Evolutionary conservation across 208 protist genomes (phyloP).

Genomic region (Lotmaria passim): DNA sequence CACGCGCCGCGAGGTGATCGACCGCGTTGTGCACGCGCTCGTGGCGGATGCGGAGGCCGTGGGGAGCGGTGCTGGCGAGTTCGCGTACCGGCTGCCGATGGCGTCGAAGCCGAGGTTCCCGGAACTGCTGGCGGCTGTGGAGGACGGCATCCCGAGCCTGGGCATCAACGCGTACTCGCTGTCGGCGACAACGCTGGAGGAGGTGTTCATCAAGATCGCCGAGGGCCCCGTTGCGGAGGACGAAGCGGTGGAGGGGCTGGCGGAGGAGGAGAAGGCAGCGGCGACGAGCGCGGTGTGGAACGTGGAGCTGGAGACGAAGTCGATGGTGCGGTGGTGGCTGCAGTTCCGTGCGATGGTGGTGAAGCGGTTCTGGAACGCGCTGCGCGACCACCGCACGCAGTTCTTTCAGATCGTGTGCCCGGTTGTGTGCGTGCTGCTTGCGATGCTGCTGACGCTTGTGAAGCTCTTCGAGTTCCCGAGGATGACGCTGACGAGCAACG

Average conservation of each 20-base stretch:
- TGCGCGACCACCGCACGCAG: too few relatives aligned
- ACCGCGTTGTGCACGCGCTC: too few relatives aligned
- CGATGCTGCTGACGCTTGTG: too few relatives aligned
- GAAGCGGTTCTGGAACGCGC: too few relatives aligned
- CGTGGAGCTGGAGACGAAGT: too few relatives aligned
- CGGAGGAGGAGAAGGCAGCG: constrained; percentile 11
- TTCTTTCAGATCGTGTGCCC: too few relatives aligned
- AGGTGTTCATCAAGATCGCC: constrained; percentile 73
- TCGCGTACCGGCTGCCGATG: constrained; percentile 79
- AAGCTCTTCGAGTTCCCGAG: constrained; percentile 3
- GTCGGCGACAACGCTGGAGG: constrained; percentile 74
- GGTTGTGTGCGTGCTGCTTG: too few relatives aligned
- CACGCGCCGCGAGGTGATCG: too few relatives aligned
- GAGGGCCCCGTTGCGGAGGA: constrained; percentile 14
- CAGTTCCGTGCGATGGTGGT: too few relatives aligned
- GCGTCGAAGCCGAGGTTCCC: constrained; percentile 44
- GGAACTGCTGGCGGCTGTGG: constrained; percentile 45
- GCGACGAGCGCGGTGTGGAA: constrained; percentile 41
- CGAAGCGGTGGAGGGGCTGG: neutral
- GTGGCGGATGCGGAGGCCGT: too few relatives aligned
- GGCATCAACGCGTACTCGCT: constrained; percentile 62
- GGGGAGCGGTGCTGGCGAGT: too few relatives aligned
- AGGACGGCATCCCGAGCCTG: constrained; percentile 32
- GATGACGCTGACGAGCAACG: neutral
- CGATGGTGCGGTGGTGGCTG: too few relatives aligned